Percentiles rank a stretch among this genome's conserved stretches.
Evolutionary conservation across 306 rosid species (phyloP).

Genomic region (Betula pendula): DNA sequence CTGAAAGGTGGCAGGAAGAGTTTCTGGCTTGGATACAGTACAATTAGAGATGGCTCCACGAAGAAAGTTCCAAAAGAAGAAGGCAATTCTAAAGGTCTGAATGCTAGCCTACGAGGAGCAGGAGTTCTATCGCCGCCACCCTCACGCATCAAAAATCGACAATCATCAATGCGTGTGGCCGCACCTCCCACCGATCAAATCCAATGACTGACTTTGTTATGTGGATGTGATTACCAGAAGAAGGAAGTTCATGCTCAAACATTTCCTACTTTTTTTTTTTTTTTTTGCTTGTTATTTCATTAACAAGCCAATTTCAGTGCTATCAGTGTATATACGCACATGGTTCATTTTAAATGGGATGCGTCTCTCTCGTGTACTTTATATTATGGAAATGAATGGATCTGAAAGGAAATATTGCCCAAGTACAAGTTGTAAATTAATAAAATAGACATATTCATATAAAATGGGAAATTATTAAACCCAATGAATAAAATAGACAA

Average conservation of each 20-base stretch:
- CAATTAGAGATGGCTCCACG: conserved; percentile 13
- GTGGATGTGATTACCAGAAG: background rate
- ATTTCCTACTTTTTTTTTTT: background rate
- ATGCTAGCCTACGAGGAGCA: background rate
- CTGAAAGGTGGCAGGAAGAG: conserved; percentile 16
- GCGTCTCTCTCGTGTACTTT: background rate
- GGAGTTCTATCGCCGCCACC: conserved; percentile 27
- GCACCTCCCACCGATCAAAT: conserved; percentile 9
- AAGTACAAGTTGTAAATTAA: background rate
- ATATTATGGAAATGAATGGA: background rate
- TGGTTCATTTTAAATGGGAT: background rate
- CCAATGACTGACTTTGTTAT: background rate
- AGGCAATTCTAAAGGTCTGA: conserved; percentile 2
- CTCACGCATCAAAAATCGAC: conserved; percentile 21
- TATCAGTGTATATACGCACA: background rate
- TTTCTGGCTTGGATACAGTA: background rate
- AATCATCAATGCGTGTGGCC: background rate
- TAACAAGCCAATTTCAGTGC: background rate
- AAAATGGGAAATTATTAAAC: no score
- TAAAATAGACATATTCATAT: no score
- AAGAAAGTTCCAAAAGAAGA: conserved; percentile 6
- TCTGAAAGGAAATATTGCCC: background rate
- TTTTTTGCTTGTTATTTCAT: no score
- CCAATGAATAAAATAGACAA: no score
- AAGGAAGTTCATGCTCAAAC: background rate